These are phyloP conservation scores for Ilyonectria sp. DNA, from an alignment of 2,329 filamentous ascomycete species.

Conservation along the genomic window DNA sequence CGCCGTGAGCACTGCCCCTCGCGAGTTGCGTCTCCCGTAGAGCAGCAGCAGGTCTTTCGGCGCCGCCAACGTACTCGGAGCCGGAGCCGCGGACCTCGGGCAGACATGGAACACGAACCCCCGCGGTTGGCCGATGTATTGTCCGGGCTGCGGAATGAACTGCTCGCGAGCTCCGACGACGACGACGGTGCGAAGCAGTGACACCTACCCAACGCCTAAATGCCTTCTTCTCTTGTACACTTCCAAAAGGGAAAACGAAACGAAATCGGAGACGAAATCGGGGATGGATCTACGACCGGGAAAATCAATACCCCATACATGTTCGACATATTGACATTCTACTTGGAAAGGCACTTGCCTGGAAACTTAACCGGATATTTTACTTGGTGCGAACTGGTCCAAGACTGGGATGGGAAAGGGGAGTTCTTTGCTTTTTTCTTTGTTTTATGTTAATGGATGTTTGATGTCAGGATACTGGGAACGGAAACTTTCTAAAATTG, in stretches of 20 bases:
- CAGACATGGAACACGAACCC: slow-evolving; percentile 49
- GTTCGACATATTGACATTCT: slow-evolving; percentile 18
- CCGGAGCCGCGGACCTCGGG: slow-evolving; percentile 54
- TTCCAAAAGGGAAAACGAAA: not conserved
- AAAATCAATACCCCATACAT: slow-evolving; percentile 15
- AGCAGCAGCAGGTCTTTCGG: slow-evolving; percentile 49
- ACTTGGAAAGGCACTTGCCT: too few species aligned
- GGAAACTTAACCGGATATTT: not conserved
- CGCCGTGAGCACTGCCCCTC: slow-evolving; percentile 63
- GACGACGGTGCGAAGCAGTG: slow-evolving; percentile 33
- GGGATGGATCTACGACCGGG: not conserved
- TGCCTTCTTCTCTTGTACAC: slow-evolving; percentile 22
- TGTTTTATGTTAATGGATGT: not conserved
- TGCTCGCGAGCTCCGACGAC: slow-evolving; percentile 47
- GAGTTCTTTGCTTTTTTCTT: not conserved
- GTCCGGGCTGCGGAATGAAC: slow-evolving; percentile 55
- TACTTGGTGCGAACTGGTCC: not conserved
- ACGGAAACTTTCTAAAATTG: slow-evolving; percentile 18
- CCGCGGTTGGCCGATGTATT: slow-evolving; percentile 48
- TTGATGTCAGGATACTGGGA: not conserved
- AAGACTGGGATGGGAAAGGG: not conserved
- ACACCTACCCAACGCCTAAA: slow-evolving; percentile 25
- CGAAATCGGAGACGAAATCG: not conserved
- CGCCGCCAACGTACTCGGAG: slow-evolving; percentile 58
- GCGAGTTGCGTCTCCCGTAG: slow-evolving; percentile 54